Evolutionary conservation across 2,329 filamentous ascomycete genomes (phyloP).

Genomic region (Sordariomycetes sp.): DNA sequence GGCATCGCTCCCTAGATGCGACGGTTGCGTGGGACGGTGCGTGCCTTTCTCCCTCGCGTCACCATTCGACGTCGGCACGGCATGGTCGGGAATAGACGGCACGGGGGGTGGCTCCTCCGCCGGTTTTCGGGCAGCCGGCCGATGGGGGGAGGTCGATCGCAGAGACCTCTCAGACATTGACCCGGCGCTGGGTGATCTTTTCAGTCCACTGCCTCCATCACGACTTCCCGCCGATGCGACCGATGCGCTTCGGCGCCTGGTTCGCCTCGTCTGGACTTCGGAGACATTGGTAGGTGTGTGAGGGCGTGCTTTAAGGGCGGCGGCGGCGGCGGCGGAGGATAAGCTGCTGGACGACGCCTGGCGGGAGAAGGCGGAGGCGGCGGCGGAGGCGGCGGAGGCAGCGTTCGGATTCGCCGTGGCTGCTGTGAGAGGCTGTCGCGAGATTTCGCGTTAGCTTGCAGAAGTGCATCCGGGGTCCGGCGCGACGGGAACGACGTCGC

Average conservation of each 20-base stretch:
- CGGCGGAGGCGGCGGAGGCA: conserved; percentile 71
- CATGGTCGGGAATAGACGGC: conserved; percentile 55
- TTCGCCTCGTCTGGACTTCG: conserved; percentile 81
- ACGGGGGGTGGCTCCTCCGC: conserved; percentile 56
- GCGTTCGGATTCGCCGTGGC: conserved; percentile 61
- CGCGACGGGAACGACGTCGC: not conserved
- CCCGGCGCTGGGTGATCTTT: conserved; percentile 57
- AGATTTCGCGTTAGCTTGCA: conserved; percentile 4
- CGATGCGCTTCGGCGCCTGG: conserved; percentile 61
- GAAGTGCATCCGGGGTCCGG: not conserved
- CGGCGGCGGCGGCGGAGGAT: conserved; percentile 77
- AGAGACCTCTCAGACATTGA: conserved; percentile 90
- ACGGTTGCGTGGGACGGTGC: conserved; percentile 34
- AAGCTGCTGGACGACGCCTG: conserved; percentile 40
- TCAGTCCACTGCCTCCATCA: conserved; percentile 34
- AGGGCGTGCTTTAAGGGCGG: conserved; percentile 69
- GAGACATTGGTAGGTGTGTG: conserved; percentile 70
- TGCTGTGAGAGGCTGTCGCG: conserved; percentile 48
- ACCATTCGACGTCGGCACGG: conserved; percentile 10
- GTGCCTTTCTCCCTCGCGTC: conserved; percentile 16
- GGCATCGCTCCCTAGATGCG: conserved; percentile 43
- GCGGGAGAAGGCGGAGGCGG: conserved; percentile 69
- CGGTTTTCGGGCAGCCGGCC: conserved; percentile 27
- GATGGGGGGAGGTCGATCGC: conserved; percentile 58
- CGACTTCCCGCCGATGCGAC: conserved; percentile 50